Evolutionary conservation across 768 basidiomycete species (phyloP), one percentile per base, ranked within the genome.

Genomic region (Solioccasus polychromus): DNA sequence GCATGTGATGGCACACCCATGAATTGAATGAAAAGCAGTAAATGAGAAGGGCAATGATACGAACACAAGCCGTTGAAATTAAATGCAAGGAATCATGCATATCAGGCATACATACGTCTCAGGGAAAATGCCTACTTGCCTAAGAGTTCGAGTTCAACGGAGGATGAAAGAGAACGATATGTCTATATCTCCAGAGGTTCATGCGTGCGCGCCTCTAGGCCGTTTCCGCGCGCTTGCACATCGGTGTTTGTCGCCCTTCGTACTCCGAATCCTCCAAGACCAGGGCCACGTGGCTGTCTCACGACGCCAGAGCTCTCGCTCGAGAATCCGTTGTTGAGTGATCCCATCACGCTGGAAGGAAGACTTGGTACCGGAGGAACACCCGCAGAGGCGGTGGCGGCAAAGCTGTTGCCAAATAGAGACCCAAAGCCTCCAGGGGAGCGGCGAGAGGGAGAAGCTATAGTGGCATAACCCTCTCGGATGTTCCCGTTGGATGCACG

Each of bases 401-500:
- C 61, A 70, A 81, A 60, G 5, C 44, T 55, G 52, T 42, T 66
- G 25, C 82, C 74, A 62, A 91, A 91, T 26, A 91, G 64, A n/a
- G 81, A 77, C 14, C 79, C 74, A 62, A 88, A 89, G 22, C 75
- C 80, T 35, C 77, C 74, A n/a, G 83, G 81, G 42, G 83, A 74
- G 36, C 91, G 82, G 47, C 88, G 85, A 31, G 87, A 80, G 24
- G 88, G 83, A 29, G 89, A 85, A 24, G 87, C 85, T 47, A 92
- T 89, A 28, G 90, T 92, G 15, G 88, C 88, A 67, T 88, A 92
- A 23, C 88, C 88, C 49, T 79, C 78, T 41, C 90, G 83, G 46
- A 92, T 91, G 62, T 92, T 92, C 45, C 89, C 88, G 63, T 91
- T 92, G 37, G 89, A 92, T 15, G 88, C 76, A 49, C 89, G 85